These are phyloP conservation scores for Endoconidiophora polonica DNA, from an alignment of 2,329 filamentous ascomycete species.

Conservation along the genomic window DNA sequence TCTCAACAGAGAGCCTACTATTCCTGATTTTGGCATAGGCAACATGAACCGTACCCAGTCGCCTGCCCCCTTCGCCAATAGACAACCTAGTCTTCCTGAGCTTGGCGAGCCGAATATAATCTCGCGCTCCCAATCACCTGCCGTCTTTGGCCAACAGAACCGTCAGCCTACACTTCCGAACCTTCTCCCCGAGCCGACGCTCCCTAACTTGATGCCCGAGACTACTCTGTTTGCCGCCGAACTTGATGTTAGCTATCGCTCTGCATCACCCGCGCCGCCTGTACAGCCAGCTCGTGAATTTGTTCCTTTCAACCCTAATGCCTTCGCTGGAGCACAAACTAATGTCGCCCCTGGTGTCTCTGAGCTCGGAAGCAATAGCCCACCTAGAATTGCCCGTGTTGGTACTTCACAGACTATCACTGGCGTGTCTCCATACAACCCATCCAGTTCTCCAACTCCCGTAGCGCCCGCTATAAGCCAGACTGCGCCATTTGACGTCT, in stretches of 20 bases:
- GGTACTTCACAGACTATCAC: constrained; percentile 7
- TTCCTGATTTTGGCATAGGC: not conserved
- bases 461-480: constrained; percentile 14
- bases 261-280: constrained; percentile 15
- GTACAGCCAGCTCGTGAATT: constrained; percentile 16
- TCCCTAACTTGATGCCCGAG: constrained; percentile 12
- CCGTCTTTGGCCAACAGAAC: constrained; percentile 4
- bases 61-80: constrained; percentile 7
- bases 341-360: constrained; percentile 18
- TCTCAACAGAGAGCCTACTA: not conserved
- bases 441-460: constrained; percentile 1
- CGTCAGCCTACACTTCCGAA: constrained; percentile 8
- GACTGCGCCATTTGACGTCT: constrained; percentile 16
- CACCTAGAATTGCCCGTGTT: constrained; percentile 16
- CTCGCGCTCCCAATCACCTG: constrained; percentile 1
- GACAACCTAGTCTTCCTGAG: constrained; percentile 15
- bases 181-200: constrained; percentile 13
- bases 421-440: too few relatives aligned
- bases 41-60: constrained; percentile 10
- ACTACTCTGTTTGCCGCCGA: not conserved
- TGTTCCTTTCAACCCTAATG: constrained; percentile 9
- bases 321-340: not conserved
- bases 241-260: constrained; percentile 10
- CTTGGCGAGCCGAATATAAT: not conserved
- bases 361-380: constrained; percentile 18